Base-by-base conservation (phyloP, 2,329 filamentous ascomycete species). In the Fusarium globosum region DNA sequence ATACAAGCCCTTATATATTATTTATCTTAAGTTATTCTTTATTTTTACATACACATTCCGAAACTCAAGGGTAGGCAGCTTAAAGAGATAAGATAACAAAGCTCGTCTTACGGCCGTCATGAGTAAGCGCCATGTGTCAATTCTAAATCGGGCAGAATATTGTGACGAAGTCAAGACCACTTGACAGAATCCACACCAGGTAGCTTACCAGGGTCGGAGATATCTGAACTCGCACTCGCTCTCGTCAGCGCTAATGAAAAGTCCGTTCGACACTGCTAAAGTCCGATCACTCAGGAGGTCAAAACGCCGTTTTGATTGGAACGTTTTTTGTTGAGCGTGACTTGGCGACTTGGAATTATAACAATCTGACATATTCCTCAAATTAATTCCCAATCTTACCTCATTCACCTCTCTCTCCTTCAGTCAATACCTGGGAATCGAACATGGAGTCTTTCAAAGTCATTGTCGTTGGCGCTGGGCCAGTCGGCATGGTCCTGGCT, bases 401-500 rank as follows among this genome's bases (percentile, higher is more conserved):
- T 36, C 18, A 14, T 33, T 36, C 13, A 7, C 30, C 13, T 30
- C 2, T 21, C 0, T 6, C 4, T 7, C 2, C 0, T 8, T 13
- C 12, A 4, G 1, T 6, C 3, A 13, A 14, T 2, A 18, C 4
- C 0, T 20, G 30, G 15, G 14, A 26, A 21, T 26, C 39, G 39
- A 35, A 20, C 2, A 71, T 71, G 69, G 48, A 26, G 20, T 33
- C 68, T 6, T 70, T 71, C 28, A 71, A 69, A 49, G 68, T 55
- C 6, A 72, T 71, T 2, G 53, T 72, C 13, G 45, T 71, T 9
- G 69, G 69, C 12, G 69, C 69, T 11, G 69, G 69, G 13, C 69
- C 63, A 5, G 69, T 53, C 1, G 69, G 69, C 4, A 42, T 71
- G 46, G 57, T 64, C 9, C 52, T 71, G 10, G 69, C 69, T 1